These are phyloP conservation scores for Lachnellula subtilissima DNA, from an alignment of 2,329 filamentous ascomycete species.

Conservation along the genomic window DNA sequence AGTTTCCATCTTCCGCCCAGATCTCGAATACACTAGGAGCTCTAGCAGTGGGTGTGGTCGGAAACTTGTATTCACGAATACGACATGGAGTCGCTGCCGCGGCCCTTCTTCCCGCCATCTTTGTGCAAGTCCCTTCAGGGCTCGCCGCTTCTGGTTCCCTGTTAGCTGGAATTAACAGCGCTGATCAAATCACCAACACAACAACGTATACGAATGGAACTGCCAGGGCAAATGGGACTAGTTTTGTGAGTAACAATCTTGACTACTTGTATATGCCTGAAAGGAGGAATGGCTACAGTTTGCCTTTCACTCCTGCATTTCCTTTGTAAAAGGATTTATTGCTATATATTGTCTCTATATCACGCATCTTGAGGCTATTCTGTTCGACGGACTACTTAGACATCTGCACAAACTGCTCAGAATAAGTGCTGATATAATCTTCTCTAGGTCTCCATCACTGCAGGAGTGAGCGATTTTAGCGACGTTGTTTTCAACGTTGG, in stretches of 20 bases:
- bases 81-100: conserved; percentile 67
- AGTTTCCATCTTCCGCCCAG: conserved; percentile 65
- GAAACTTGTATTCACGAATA: conserved; percentile 68
- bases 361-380: neutral
- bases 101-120: conserved; percentile 82
- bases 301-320: conserved; percentile 9
- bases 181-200: conserved; percentile 46
- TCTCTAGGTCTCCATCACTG: conserved; percentile 19
- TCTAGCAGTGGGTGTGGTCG: conserved; percentile 68
- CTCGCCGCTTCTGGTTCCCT: conserved; percentile 57
- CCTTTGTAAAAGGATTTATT: conserved; percentile 6
- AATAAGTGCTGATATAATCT: conserved; percentile 10
- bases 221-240: conserved; percentile 24
- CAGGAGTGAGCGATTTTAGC: conserved; percentile 14
- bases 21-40: conserved; percentile 74
- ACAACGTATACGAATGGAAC: conserved; percentile 28
- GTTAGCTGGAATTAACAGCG: conserved; percentile 52
- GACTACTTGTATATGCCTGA: neutral
- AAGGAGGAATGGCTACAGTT: conserved; percentile 1
- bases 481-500: conserved; percentile 37
- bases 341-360: neutral
- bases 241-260: conserved; percentile 18
- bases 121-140: conserved; percentile 61
- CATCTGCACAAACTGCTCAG: neutral
- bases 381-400: too few relatives aligned